Conservation (phyloP, 2,329 filamentous ascomycete genomes). For the Pseudogymnoascus verrucosus region DNA sequence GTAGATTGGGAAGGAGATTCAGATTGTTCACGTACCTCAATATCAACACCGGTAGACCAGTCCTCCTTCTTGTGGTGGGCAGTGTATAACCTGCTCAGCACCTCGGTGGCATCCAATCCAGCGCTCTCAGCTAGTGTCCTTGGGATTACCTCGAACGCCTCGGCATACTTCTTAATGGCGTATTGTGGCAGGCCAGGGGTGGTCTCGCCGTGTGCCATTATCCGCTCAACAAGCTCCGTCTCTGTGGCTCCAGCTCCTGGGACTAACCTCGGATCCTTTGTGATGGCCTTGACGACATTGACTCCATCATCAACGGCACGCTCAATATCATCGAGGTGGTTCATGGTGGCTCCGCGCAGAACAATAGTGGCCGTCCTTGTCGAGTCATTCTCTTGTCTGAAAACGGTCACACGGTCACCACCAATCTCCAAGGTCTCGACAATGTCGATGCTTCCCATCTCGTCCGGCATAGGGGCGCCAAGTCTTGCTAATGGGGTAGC, state of each 20-base stretch:
- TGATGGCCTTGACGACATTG: conserved; percentile 97
- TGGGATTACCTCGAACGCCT: conserved; percentile 95
- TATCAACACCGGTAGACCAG: conserved; percentile 89
- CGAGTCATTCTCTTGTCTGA: conserved; percentile 88
- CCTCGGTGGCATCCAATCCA: conserved; percentile 93
- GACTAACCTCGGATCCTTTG: conserved; percentile 81
- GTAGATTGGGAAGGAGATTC: not conserved
- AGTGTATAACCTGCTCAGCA: conserved; percentile 84
- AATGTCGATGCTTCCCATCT: conserved; percentile 91
- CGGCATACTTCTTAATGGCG: conserved; percentile 93
- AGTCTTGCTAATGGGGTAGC: conserved; percentile 93
- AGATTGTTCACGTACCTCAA: conserved; percentile 52
- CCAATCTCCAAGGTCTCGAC: conserved; percentile 98
- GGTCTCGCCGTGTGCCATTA: conserved; percentile 84
- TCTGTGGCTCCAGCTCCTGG: conserved; percentile 93
- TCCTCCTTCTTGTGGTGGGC: conserved; percentile 83
- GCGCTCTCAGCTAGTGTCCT: conserved; percentile 91
- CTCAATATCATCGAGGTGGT: conserved; percentile 95
- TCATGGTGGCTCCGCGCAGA: conserved; percentile 90
- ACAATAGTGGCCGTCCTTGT: conserved; percentile 93
- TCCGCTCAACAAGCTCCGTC: conserved; percentile 84
- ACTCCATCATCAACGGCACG: conserved; percentile 96
- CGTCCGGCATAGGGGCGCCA: conserved; percentile 98
- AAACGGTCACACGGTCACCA: conserved; percentile 95
- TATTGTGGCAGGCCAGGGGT: conserved; percentile 91